Base-by-base conservation (phyloP, 352 stramenopile species). In the Thraustotheca clavata region DNA sequence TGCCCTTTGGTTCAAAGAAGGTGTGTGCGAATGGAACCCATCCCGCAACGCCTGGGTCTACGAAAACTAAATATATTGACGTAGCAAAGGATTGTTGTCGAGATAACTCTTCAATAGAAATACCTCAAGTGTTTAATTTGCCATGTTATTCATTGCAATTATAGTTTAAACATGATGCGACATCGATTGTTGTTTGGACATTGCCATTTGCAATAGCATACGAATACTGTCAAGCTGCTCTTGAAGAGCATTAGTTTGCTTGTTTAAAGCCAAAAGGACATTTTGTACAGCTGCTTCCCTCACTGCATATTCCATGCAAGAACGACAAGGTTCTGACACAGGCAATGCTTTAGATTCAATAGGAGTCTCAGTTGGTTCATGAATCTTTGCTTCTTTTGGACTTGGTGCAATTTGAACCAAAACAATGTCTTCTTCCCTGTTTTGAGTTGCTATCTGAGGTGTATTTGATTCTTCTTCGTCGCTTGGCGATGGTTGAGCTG, bases 1-100 rank as follows among this genome's bases (percentile, higher is more conserved):
- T 77, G 87, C 70, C 16, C 86, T 98, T 49, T 99, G 97, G 97
- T 99, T 99, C 86, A 87, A 86, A 16, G 84, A 96, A 69, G 96
- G 95, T 61, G 67, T 98, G 59, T 76, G 76, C 38, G 85, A 98
- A 67, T 99, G 92, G 85, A 76, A 75, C 75, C 82, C 91, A 39
- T 84, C 73, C 65, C 91, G 94, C 73, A 78, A 91, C 68, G 75
- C 91, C 60, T 99, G 96, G 96, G 85, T 99, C 62, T 98, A 98
- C 85, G 96, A 99, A 71, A 92, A 89, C 62, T 92, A 87, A 79
- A 72, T 61, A 34, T 52, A 12, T 31, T 59, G 11, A 12, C n/a
- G 43, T 20, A 14, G 43, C 52, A 12, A 49, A 24, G 11, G 32
- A 22, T 61, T 5, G 20, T 49, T 3, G 18, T 20, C 34, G 4